Conservation (phyloP, 441 rosid genomes). For the Mallotus repandus region DNA sequence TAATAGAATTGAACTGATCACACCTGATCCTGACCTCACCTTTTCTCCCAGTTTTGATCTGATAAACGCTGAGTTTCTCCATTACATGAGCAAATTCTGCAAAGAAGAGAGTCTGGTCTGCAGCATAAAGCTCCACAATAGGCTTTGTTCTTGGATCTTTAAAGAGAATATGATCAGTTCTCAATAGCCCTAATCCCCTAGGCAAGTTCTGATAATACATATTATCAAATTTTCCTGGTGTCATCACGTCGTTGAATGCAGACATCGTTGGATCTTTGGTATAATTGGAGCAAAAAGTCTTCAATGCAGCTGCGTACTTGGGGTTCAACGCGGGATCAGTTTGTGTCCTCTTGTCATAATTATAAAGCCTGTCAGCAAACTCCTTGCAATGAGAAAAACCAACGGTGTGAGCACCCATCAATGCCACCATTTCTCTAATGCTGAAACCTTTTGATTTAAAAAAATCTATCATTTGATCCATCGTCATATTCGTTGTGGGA, state of each 20-base stretch:
- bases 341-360: slow-evolving; percentile 30
- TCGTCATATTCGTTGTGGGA: slow-evolving; percentile 38
- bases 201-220: slow-evolving; percentile 63
- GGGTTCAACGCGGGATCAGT: slow-evolving; percentile 41
- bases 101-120: slow-evolving; percentile 52
- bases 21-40: slow-evolving; percentile 68
- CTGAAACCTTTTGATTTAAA: slow-evolving; percentile 41
- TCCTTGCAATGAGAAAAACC: slow-evolving; percentile 79
- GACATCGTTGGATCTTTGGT: slow-evolving; percentile 48
- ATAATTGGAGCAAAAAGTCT: slow-evolving; percentile 54
- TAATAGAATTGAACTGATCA: slow-evolving; percentile 46
- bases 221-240: slow-evolving; percentile 77
- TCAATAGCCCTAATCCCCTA: slow-evolving; percentile 55
- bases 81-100: slow-evolving; percentile 47
- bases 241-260: slow-evolving; percentile 62
- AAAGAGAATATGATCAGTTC: slow-evolving; percentile 44
- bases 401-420: slow-evolving; percentile 71
- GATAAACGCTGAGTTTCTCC: slow-evolving; percentile 51
- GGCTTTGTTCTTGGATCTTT: slow-evolving; percentile 51
- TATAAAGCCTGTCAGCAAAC: slow-evolving; percentile 48
- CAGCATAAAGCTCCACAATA: slow-evolving; percentile 50
- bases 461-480: slow-evolving; percentile 37
- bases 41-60: slow-evolving; percentile 44
- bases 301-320: slow-evolving; percentile 40
- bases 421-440: slow-evolving; percentile 55